Evolutionary conservation across 2,329 filamentous ascomycete genomes (phyloP), one percentile per base, ranked within the genome.

Genomic region (Phoma herbarum): DNA sequence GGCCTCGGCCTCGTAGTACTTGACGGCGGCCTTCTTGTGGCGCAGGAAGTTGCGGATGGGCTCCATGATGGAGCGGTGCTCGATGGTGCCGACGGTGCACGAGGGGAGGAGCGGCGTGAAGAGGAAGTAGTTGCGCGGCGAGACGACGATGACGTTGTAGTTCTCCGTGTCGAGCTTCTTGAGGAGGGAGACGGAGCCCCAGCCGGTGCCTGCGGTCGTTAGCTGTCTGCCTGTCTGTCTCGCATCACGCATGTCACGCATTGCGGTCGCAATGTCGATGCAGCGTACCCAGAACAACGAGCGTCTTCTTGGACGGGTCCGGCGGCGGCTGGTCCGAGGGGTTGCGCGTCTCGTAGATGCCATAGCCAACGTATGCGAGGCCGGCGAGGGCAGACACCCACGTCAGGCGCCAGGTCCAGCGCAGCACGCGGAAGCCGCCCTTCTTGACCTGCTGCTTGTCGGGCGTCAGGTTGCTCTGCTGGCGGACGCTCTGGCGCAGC

Each of bases 11-110:
- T 99, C 95, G 85, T 97, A 99, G 86, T 90, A 99, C 80, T 93
- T 95, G 78, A 96, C 95, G 47, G 89, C 86, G 64, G 92, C 90
- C 82, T 92, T 93, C 86, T 98, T 98, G 83, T 95, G 91, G 75
- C 93, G 91, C 69, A 97, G 86, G 78, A 99, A 97, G 78, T 95
- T 92, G 76, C 95, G 92, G 72, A 99, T 90, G 57, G 95, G 95
- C 83, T 99, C 95, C 95, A 99, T 99, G 81, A 99, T 99, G 75
- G 93, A 98, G 78, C 95, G 92, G 84, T 98, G 95, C 85, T 99
- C 95, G 79, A 99, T 95, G 71, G 92, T 90, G 73, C 95, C 95
- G 67, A 94, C 97, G 51, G 95, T 98, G 82, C 95, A 99, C 76
- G 94, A 98, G 66, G 95, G 95, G 62, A 99, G 87, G 59, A 99